Conservation (phyloP, 441 rosid genomes). For the Kokia cookei region DNA sequence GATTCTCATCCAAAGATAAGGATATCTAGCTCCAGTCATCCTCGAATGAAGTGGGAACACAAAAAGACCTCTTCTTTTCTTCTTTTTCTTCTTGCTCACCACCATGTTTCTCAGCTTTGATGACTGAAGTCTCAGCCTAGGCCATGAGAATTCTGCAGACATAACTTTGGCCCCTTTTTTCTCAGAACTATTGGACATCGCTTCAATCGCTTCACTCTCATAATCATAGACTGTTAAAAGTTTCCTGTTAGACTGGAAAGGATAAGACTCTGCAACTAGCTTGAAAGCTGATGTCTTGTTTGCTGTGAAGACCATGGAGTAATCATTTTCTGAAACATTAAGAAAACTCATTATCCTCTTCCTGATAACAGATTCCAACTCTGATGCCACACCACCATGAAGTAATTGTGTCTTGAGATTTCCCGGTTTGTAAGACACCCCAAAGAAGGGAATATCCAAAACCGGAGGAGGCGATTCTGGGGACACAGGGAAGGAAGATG, state of each 20-base stretch:
- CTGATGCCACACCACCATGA: slow-evolving; percentile 65
- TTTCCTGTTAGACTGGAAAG: slow-evolving; percentile 50
- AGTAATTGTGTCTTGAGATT: slow-evolving; percentile 76
- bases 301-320: slow-evolving; percentile 82
- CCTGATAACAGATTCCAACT: slow-evolving; percentile 61
- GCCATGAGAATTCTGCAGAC: slow-evolving; percentile 92
- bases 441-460: slow-evolving; percentile 64
- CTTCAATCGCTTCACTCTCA: slow-evolving; percentile 76
- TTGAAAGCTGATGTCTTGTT: slow-evolving; percentile 86
- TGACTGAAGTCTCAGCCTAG: slow-evolving; percentile 64
- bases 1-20: slow-evolving; percentile 77
- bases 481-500: slow-evolving; percentile 27
- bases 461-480: slow-evolving; percentile 17
- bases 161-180: slow-evolving; percentile 64
- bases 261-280: slow-evolving; percentile 81
- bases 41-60: slow-evolving; percentile 90
- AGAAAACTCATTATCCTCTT: slow-evolving; percentile 72
- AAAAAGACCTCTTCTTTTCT: slow-evolving; percentile 67
- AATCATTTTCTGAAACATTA: slow-evolving; percentile 64
- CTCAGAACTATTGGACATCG: slow-evolving; percentile 53
- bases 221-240: slow-evolving; percentile 84
- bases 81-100: slow-evolving; percentile 31
- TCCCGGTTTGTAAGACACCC: slow-evolving; percentile 68
- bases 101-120: slow-evolving; percentile 58
- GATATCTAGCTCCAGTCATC: slow-evolving; percentile 80